phyloP scores from a whole-genome alignment of 805 yeast genomes.

The Candida vaughaniae region DNA sequence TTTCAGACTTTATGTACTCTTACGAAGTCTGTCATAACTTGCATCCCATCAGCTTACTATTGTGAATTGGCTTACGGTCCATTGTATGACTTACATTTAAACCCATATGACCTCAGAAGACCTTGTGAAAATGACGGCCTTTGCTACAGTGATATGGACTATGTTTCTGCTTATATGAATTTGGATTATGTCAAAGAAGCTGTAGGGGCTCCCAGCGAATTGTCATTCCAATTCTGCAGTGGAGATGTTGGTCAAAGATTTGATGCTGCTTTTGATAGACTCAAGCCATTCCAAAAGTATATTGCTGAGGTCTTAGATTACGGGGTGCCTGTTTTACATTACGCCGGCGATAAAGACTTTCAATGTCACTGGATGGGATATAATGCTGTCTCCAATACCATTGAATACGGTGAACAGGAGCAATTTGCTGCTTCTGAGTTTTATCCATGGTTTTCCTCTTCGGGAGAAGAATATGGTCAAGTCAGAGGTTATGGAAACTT shows the following conservation, averaged over 20 bases:
- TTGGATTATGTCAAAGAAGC: conserved; percentile 49
- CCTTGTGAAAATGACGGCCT: conserved; percentile 7
- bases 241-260: conserved; percentile 44
- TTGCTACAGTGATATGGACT: conserved; percentile 51
- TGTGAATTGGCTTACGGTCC: conserved; percentile 10
- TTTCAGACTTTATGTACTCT: conserved; percentile 3
- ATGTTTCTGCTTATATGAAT: conserved; percentile 49
- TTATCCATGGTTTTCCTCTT: conserved; percentile 34
- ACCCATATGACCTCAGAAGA: conserved; percentile 12
- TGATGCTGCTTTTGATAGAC: conserved; percentile 53
- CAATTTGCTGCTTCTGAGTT: conserved; percentile 15
- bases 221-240: conserved; percentile 39
- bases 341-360: conserved; percentile 90
- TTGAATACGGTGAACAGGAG: conserved; percentile 18
- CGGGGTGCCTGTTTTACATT: conserved; percentile 73
- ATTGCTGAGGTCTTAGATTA: conserved; percentile 41
- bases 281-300: conserved; percentile 62
- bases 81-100: conserved; percentile 2
- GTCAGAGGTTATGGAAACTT: conserved; percentile 31
- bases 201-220: conserved; percentile 49
- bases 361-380: conserved; percentile 93
- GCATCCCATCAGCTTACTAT: conserved; percentile 7
- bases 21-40: not conserved
- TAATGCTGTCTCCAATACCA: conserved; percentile 47
- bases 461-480: conserved; percentile 32